phyloP scores from a whole-genome alignment of 2,329 filamentous ascomycete genomes.

The Metarhizium anisopliae region DNA sequence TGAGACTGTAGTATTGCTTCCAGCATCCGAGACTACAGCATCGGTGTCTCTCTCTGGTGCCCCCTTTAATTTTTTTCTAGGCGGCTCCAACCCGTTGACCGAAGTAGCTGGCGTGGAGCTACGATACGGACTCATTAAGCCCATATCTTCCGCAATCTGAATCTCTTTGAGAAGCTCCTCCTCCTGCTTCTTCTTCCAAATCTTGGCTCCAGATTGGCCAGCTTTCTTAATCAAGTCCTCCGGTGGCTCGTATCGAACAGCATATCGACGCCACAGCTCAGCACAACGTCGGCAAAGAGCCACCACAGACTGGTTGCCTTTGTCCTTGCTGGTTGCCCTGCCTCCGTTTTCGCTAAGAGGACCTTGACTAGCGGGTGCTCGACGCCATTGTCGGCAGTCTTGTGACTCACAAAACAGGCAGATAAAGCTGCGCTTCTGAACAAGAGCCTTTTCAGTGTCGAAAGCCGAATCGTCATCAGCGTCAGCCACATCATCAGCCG shows the following conservation, averaged over 20 bases:
- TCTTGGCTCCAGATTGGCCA: constrained; percentile 65
- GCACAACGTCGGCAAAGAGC: constrained; percentile 87
- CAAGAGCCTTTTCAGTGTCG: constrained; percentile 73
- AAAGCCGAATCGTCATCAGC: constrained; percentile 93
- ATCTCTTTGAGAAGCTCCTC: constrained; percentile 80
- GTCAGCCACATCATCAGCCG: constrained; percentile 88
- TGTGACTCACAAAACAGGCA: constrained; percentile 89
- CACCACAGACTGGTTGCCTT: constrained; percentile 62
- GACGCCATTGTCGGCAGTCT: constrained; percentile 79
- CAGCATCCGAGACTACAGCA: constrained; percentile 33
- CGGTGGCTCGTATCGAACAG: constrained; percentile 88
- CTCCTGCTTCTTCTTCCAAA: constrained; percentile 82
- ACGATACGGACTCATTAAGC: constrained; percentile 32
- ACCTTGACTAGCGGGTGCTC: constrained; percentile 71
- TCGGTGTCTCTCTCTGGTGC: constrained; percentile 43
- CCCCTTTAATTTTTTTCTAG: constrained; percentile 57
- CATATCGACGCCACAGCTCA: constrained; percentile 90
- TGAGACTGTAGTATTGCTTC: constrained; percentile 25
- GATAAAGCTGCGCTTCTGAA: constrained; percentile 74
- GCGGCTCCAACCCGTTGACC: constrained; percentile 38
- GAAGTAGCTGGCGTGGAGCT: constrained; percentile 25
- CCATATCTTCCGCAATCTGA: constrained; percentile 52
- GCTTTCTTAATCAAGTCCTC: constrained; percentile 89
- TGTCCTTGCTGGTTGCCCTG: constrained; percentile 60
- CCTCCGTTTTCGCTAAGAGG: constrained; percentile 55